These are phyloP conservation scores for Huntiella moniliformis DNA, from an alignment of 2,329 filamentous ascomycete genomes.

Conservation along the genomic window DNA sequence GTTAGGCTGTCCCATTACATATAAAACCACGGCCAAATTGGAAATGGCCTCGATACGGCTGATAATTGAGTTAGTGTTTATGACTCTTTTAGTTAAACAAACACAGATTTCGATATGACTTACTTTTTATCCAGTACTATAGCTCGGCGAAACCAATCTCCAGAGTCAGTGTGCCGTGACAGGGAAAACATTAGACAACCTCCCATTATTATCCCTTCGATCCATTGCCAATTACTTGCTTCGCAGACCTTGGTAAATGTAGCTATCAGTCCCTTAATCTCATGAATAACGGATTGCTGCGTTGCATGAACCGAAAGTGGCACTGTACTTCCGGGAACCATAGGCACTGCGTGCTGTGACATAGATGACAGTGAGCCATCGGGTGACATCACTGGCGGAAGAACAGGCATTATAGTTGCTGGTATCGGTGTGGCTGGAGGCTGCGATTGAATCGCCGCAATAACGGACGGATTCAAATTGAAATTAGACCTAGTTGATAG, in stretches of 20 bases:
- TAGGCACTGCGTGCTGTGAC: too few relatives aligned
- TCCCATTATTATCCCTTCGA: conserved; percentile 78
- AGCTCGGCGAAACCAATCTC: conserved; percentile 55
- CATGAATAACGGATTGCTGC: too few relatives aligned
- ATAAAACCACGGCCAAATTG: conserved; percentile 75
- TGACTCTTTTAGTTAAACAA: neutral
- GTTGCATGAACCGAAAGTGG: too few relatives aligned
- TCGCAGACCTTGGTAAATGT: conserved; percentile 58
- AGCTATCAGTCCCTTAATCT: conserved; percentile 25
- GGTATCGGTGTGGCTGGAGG: neutral
- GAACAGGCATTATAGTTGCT: neutral
- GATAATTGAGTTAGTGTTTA: conserved; percentile 16
- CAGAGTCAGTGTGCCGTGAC: conserved; percentile 60
- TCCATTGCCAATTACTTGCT: conserved; percentile 71
- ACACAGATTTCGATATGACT: conserved; percentile 14
- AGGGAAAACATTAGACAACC: conserved; percentile 85
- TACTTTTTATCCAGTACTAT: conserved; percentile 36
- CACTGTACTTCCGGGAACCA: too few relatives aligned
- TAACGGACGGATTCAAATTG: neutral
- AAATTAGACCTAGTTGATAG: too few relatives aligned
- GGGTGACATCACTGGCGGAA: too few relatives aligned
- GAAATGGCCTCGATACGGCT: conserved; percentile 86
- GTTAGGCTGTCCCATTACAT: conserved; percentile 61
- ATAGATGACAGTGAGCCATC: too few relatives aligned
- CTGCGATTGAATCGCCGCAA: neutral